phyloP scores from a whole-genome alignment of 208 protist species.

The Leishmania braziliensis region DNA sequence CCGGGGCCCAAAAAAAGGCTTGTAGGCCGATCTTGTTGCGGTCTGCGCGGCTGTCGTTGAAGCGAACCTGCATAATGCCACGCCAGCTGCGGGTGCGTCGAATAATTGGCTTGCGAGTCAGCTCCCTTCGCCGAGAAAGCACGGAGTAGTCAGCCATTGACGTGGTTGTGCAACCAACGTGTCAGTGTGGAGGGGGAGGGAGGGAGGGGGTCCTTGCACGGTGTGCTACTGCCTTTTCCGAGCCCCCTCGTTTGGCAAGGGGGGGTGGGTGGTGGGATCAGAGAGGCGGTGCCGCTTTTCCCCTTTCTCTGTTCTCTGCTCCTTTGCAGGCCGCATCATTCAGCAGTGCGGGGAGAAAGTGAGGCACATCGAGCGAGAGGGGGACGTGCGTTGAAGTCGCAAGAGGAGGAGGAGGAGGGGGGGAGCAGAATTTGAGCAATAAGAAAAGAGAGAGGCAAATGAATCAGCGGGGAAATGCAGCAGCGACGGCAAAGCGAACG shows the following conservation, averaged over 20 bases:
- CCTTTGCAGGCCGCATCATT: neutral
- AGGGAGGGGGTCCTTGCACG: neutral
- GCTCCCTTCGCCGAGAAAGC: constrained; percentile 29
- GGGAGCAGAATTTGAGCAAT: neutral
- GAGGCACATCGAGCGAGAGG: neutral
- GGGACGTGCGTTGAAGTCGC: neutral
- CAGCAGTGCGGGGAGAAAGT: neutral
- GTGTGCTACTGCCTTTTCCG: neutral
- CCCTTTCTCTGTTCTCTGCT: neutral
- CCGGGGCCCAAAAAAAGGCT: constrained; percentile 72
- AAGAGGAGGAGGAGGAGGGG: neutral
- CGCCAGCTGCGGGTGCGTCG: constrained; percentile 89
- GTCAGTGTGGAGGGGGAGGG: neutral
- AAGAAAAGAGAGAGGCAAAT: neutral
- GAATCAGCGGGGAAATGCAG: neutral
- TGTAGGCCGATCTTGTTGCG: constrained; percentile 60
- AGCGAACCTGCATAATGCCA: constrained; percentile 90
- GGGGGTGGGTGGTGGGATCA: neutral
- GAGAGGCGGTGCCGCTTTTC: neutral
- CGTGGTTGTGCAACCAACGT: neutral
- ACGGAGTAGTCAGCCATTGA: constrained; percentile 1
- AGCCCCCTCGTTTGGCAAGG: neutral
- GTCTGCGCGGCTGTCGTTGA: constrained; percentile 79
- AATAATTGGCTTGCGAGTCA: constrained; percentile 63
- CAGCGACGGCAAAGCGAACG: neutral